Evolutionary conservation across 2,329 filamentous ascomycete species (phyloP).

Genomic region (Aureobasidium zeae): DNA sequence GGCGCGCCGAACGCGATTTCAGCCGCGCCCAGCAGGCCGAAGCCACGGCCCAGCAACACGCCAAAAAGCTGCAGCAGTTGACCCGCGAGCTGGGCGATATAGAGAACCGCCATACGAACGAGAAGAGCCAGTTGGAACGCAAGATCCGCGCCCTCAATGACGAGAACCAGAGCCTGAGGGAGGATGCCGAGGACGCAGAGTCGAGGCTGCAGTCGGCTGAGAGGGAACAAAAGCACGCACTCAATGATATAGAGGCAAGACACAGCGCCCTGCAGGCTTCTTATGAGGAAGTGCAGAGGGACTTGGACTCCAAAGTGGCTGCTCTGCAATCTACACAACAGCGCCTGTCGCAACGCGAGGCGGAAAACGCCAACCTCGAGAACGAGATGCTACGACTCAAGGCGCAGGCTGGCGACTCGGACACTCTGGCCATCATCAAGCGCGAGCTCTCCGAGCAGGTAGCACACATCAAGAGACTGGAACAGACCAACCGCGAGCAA

Average conservation of each 20-base stretch:
- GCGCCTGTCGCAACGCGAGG: slow-evolving; percentile 59
- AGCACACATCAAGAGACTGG: slow-evolving; percentile 76
- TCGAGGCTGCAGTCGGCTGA: slow-evolving; percentile 62
- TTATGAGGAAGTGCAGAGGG: slow-evolving; percentile 50
- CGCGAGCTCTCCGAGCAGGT: slow-evolving; percentile 86
- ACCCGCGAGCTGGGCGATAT: slow-evolving; percentile 46
- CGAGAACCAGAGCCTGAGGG: slow-evolving; percentile 62
- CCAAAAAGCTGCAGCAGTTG: slow-evolving; percentile 46
- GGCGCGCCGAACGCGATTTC: slow-evolving; percentile 78
- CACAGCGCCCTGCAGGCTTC: slow-evolving; percentile 48
- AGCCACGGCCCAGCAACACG: slow-evolving; percentile 40
- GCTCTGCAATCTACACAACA: slow-evolving; percentile 54
- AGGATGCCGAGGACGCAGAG: slow-evolving; percentile 75
- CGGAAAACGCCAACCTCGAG: slow-evolving; percentile 64
- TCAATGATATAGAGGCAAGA: slow-evolving; percentile 52
- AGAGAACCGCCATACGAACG: slow-evolving; percentile 46
- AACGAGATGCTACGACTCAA: slow-evolving; percentile 75
- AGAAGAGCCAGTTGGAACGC: slow-evolving; percentile 47
- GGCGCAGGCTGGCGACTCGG: slow-evolving; percentile 75
- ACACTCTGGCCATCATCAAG: slow-evolving; percentile 77
- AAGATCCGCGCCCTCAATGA: slow-evolving; percentile 52
- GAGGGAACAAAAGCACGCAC: slow-evolving; percentile 53
- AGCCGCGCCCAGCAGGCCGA: slow-evolving; percentile 53
- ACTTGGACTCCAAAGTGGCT: slow-evolving; percentile 47
- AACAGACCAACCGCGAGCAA: slow-evolving; percentile 72